Conservation (phyloP, 2,329 filamentous ascomycete genomes). For the Penicillium rolfsii region DNA sequence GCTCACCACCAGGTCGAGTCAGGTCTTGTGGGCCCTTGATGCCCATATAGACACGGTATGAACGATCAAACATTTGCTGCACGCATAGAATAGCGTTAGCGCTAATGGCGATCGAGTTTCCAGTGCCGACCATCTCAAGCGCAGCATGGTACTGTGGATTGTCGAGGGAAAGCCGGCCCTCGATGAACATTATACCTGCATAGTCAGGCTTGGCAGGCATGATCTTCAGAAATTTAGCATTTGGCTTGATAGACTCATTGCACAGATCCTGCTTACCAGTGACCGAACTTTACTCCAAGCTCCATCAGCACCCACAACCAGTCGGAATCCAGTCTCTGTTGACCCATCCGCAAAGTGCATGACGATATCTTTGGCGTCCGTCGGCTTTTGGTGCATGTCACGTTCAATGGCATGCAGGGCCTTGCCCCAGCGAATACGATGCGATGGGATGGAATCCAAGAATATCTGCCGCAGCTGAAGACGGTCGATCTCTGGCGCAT, state of each 20-base stretch:
- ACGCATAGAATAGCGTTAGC: conserved; percentile 21
- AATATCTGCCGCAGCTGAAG: conserved; percentile 41
- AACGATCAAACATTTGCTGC: conserved; percentile 23
- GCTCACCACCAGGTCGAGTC: conserved; percentile 5
- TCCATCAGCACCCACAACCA: conserved; percentile 55
- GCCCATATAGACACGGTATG: conserved; percentile 29
- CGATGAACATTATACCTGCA: conserved; percentile 40
- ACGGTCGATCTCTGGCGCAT: conserved; percentile 49
- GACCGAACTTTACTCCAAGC: conserved; percentile 48
- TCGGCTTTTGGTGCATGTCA: neutral
- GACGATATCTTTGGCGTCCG: neutral
- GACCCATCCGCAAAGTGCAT: conserved; percentile 37
- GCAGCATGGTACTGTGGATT: conserved; percentile 36
- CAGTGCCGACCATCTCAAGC: conserved; percentile 21
- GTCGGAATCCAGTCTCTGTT: conserved; percentile 42
- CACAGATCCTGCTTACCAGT: conserved; percentile 27
- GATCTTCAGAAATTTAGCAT: conserved; percentile 29
- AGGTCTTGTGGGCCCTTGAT: conserved; percentile 13
- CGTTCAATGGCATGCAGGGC: conserved; percentile 27
- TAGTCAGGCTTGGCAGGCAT: conserved; percentile 41
- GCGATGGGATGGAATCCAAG: conserved; percentile 37
- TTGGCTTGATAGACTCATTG: neutral
- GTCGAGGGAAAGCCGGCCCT: conserved; percentile 24
- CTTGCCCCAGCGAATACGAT: conserved; percentile 40
- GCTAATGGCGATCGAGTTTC: conserved; percentile 9